These are phyloP conservation scores for Canna indica DNA, from an alignment of 176 grass and related monocot genomes.

Conservation along the genomic window DNA sequence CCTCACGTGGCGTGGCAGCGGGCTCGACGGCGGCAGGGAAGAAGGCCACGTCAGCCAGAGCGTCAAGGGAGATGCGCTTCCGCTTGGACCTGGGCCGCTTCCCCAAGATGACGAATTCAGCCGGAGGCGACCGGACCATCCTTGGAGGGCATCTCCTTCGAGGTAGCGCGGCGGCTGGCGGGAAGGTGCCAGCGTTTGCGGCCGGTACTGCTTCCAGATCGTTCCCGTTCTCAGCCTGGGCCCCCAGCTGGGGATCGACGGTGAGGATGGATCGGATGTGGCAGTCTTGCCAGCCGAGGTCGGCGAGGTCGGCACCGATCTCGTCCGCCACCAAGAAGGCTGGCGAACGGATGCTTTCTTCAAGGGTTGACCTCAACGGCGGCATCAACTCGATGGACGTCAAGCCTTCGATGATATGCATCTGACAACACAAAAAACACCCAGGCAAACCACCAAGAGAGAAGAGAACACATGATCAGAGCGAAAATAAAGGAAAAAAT, in stretches of 20 bases:
- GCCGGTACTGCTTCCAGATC: neutral
- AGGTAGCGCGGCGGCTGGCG: neutral
- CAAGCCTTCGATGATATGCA: neutral
- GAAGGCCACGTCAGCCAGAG: neutral
- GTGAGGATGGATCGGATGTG: neutral
- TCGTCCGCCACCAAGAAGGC: neutral
- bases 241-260: neutral
- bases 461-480: too few species aligned
- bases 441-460: too few species aligned
- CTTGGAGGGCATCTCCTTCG: too few species aligned
- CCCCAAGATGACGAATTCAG: neutral
- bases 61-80: constrained; percentile 1
- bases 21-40: neutral
- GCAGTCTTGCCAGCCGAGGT: constrained; percentile 7
- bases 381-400: constrained; percentile 3
- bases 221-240: neutral
- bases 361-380: constrained; percentile 2
- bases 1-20: too few species aligned
- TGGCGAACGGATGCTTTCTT: neutral
- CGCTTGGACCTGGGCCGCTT: constrained; percentile 4
- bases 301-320: neutral
- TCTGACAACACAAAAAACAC: too few species aligned
- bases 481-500: neutral
- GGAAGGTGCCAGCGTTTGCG: neutral
- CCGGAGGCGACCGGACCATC: neutral